Base-by-base conservation (phyloP, 164 flowering plant genomes). In the Amborella trichopoda region DNA sequence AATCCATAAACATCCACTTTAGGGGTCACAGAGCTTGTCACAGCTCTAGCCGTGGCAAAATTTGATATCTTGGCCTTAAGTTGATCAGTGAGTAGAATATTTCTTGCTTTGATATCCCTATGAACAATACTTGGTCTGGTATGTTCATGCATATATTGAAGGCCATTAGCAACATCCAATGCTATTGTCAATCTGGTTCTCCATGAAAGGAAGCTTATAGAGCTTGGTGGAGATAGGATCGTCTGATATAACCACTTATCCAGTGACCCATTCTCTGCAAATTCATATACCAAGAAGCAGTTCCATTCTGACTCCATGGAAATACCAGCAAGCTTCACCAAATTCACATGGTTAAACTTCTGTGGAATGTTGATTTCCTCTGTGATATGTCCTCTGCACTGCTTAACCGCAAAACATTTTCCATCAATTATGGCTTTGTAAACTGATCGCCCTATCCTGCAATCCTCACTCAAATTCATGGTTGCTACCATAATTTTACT, bases 61-160 rank as follows among this genome's bases (percentile, higher is more conserved):
- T 77, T 77, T n/a, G 78, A 55, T 2, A 79, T 73, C 68, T 75
- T 82, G 38, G 80, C 91, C 68, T 63, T 73, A 32, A 82, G 68
- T 8, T 43, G 69, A 21, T 53, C 56, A 25, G 44, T 46, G 3
- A 65, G 54, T 53, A 56, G 65, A 23, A 65, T 65, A 55, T 43
- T 73, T n/a, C 59, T 49, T 10, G 69, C 39, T 49, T 62, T 48
- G 39, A 65, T 56, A 23, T 65, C 65, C 52, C 56, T 40, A 44
- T 65, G 69, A n/a, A 65, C 69, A 3, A 65, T 53, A 26, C 55
- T 60, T 10, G 69, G 69, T 44, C 52, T 60, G 24, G 69, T 49
- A 28, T 65, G 70, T 55, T 79, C 81, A 0, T 60, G 65, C 65
- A 60, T 48, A 52, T 60, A 60, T 9, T 65, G 68, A 21, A 64